Evolutionary conservation across 2,329 filamentous ascomycete genomes (phyloP).

Genomic region (Epichloe gansuensis): DNA sequence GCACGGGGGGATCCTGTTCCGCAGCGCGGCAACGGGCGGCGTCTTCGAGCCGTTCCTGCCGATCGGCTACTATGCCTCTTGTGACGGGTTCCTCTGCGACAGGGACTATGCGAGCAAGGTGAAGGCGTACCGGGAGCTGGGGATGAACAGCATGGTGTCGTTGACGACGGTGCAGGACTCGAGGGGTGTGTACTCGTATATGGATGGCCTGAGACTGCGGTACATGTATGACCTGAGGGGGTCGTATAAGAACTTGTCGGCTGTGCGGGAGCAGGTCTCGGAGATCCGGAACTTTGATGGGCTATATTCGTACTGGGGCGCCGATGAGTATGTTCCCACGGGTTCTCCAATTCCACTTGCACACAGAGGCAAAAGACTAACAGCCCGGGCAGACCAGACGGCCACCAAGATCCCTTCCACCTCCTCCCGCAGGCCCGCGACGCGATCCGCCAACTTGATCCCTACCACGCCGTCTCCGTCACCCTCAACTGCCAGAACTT

Average conservation of each 20-base stretch:
- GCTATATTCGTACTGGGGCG: constrained; percentile 32
- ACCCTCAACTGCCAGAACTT: constrained; percentile 51
- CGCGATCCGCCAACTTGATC: constrained; percentile 37
- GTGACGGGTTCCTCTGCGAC: constrained; percentile 29
- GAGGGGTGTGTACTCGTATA: constrained; percentile 23
- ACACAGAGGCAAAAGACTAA: background rate
- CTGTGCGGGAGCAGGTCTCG: constrained; percentile 25
- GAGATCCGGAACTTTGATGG: constrained; percentile 26
- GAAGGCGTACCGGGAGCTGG: constrained; percentile 21
- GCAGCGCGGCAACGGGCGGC: constrained; percentile 21
- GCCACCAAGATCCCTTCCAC: constrained; percentile 40
- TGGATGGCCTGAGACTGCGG: constrained; percentile 25
- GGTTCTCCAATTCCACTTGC: too few species aligned
- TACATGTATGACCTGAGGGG: constrained; percentile 34
- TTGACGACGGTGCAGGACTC: constrained; percentile 27
- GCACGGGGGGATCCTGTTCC: constrained; percentile 29
- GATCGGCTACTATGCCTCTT: constrained; percentile 31
- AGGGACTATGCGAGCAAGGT: constrained; percentile 23
- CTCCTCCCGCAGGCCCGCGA: constrained; percentile 29
- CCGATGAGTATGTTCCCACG: constrained; percentile 28
- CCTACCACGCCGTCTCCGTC: constrained; percentile 47
- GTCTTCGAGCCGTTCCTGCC: constrained; percentile 29
- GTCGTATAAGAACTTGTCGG: constrained; percentile 30
- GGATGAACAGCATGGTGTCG: constrained; percentile 32
- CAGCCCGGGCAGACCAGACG: constrained; percentile 31